Percentiles rank a stretch among this genome's conserved stretches.
Conservation (phyloP, 139 green algal species). For the Tetraselmis chui region DNA sequence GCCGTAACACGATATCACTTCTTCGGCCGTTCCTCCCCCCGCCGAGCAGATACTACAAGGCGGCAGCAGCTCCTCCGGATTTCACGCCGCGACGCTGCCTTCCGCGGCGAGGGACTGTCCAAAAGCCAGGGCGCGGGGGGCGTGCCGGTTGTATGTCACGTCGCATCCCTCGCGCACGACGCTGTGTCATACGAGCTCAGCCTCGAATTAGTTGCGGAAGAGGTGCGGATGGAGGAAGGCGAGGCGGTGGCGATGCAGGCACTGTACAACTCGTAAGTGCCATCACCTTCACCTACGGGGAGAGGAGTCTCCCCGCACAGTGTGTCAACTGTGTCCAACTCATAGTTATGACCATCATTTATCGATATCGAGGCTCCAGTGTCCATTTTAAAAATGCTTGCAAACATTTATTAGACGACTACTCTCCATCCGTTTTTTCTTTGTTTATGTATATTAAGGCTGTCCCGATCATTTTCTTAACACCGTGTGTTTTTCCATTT, state of each 20-base stretch:
- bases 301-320: neutral
- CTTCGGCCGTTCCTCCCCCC: too few species aligned
- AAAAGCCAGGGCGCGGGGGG: neutral
- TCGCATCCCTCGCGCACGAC: neutral
- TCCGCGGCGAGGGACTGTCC: neutral
- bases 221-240: neutral
- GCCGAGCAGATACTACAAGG: neutral
- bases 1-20: too few species aligned
- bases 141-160: neutral
- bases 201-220: neutral
- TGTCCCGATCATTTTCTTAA: too few species aligned
- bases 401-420: too few species aligned
- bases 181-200: neutral
- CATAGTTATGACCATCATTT: neutral
- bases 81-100: neutral
- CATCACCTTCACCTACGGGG: neutral
- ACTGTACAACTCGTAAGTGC: neutral
- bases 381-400: too few species aligned
- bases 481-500: too few species aligned
- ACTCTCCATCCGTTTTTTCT: too few species aligned
- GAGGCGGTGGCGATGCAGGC: neutral
- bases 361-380: neutral
- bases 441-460: too few species aligned
- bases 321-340: neutral
- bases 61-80: neutral